Base-by-base conservation (phyloP, 352 stramenopile genomes). In the Phytopythium boreale region DNA sequence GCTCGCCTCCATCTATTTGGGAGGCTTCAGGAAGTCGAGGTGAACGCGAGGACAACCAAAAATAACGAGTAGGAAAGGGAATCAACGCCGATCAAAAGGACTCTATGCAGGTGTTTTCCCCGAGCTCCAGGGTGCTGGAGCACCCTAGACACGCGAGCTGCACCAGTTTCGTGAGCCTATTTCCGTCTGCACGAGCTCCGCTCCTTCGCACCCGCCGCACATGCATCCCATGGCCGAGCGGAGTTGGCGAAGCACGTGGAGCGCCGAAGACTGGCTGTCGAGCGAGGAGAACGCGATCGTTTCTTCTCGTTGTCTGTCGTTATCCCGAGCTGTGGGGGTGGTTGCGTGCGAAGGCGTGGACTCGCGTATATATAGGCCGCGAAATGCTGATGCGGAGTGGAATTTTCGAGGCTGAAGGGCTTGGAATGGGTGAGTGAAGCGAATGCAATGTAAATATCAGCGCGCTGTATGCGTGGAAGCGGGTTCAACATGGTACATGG, bases 1-100 rank as follows among this genome's bases (percentile, higher is more conserved):
- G 47, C 24, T 29, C 47, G 47, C 24, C 22, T n/a, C 12, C 47
- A 55, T 55, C 47, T 55, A 55, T 55, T 55, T 55, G 47, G 26
- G 47, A 7, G 19, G 41, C 41, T 46, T 46, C 41, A 52, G n/a
- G 46, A 52, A 31, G 46, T 22, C 46, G 3, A 17, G 46, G 8
- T 29, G 46, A 27, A 52, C 12, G 47, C 12, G 47, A 36, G 47
- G 47, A 4, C 17, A 3, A 19, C 47, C 26, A 36, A 36, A 55
- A 55, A 55, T 55, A 55, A n/a, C 47, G 47, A 19, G 24, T 1
- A 4, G 7, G 10, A 5, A 50, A 22, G 43, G 43, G 7, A 50
- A 15, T 26, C 34, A 39, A 39, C 34, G 7, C 6, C 7, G 43
- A 50, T n/a, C 43, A 50, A 46, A 14, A 12, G 17, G 41, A 22